Percentiles rank a stretch among this genome's conserved stretches.
Conservation (phyloP, 345 rosid species). For the Camelina sativa region DNA sequence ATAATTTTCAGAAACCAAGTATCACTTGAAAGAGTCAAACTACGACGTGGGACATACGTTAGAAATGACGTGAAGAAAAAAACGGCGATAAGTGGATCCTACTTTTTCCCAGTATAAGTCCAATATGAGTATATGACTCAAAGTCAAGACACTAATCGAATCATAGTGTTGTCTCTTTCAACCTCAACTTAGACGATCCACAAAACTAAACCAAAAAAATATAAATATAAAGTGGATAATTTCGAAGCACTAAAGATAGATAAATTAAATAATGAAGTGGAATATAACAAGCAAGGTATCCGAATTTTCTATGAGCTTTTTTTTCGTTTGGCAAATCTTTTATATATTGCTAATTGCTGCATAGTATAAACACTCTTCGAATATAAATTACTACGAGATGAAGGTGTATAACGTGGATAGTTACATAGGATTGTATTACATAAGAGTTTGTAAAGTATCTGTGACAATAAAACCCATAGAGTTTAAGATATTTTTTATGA, state of each 20-base stretch:
- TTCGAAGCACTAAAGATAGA: not conserved
- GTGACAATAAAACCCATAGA: slow-evolving; percentile 6
- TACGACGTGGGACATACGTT: slow-evolving; percentile 24
- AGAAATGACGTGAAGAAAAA: slow-evolving; percentile 10
- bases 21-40: not conserved
- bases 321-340: slow-evolving; percentile 12
- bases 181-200: not conserved
- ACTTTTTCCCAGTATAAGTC: slow-evolving; percentile 27
- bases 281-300: slow-evolving; percentile 43
- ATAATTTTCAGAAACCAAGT: no score
- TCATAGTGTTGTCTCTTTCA: slow-evolving; percentile 32
- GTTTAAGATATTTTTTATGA: not conserved
- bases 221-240: slow-evolving; percentile 3
- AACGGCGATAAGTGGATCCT: slow-evolving; percentile 22
- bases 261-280: not conserved
- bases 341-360: not conserved
- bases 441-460: not conserved
- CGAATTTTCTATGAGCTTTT: slow-evolving; percentile 5
- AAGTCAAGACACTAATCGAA: slow-evolving; percentile 33
- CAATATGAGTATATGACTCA: slow-evolving; percentile 35
- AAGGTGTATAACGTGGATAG: not conserved
- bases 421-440: not conserved
- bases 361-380: not conserved
- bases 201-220: not conserved
- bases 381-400: not conserved